Conservation (phyloP, 73 alveolate species). For the Tetrahymena borealis region DNA sequence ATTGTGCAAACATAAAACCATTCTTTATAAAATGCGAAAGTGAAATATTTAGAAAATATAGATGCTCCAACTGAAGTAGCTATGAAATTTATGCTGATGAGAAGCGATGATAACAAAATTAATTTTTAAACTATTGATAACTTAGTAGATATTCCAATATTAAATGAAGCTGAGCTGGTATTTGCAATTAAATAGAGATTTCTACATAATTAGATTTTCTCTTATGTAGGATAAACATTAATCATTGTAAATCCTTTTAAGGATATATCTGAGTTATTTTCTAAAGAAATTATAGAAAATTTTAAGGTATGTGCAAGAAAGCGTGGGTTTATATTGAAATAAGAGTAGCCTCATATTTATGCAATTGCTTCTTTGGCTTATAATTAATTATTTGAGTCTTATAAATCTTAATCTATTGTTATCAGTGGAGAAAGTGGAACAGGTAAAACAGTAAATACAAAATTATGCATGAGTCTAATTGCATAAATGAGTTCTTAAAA, state of each 20-base stretch:
- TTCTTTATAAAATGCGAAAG: neutral
- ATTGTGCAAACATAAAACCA: neutral
- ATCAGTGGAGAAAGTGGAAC: constrained; percentile 99
- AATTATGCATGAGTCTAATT: constrained; percentile 84
- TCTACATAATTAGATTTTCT: constrained; percentile 71
- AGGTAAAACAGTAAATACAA: constrained; percentile 99
- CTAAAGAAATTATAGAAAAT: constrained; percentile 41
- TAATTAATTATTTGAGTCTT: constrained; percentile 64
- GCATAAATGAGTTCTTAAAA: constrained; percentile 47
- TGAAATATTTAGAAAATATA: neutral
- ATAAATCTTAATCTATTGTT: constrained; percentile 83
- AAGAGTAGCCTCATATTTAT: constrained; percentile 81
- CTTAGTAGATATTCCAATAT: constrained; percentile 33
- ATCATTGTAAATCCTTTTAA: constrained; percentile 92
- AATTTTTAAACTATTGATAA: constrained; percentile 7
- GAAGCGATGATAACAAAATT: neutral
- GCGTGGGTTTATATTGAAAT: constrained; percentile 21
- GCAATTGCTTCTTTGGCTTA: constrained; percentile 83
- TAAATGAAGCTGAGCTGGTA: constrained; percentile 71
- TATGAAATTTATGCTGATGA: neutral
- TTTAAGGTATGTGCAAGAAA: constrained; percentile 17
- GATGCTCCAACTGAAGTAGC: constrained; percentile 1
- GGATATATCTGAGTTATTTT: constrained; percentile 66
- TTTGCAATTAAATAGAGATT: constrained; percentile 70
- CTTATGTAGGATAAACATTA: constrained; percentile 94